Base-by-base conservation (phyloP, 192 early-diverging fungal species). In the Coemansia sp. region DNA sequence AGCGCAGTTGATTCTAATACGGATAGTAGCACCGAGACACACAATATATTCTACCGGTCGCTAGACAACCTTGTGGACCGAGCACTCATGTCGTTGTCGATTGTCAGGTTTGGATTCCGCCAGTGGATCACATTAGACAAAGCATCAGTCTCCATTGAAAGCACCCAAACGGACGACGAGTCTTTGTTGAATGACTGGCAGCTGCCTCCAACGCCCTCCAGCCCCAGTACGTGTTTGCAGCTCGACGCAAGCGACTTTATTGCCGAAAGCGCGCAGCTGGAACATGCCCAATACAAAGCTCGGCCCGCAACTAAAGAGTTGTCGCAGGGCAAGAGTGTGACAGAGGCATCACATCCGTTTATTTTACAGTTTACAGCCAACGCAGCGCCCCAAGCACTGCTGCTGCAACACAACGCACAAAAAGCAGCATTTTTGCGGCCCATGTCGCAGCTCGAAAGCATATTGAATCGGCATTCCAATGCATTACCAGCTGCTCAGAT, bases 81-180 rank as follows among this genome's bases (percentile, higher is more conserved):
- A 5, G 78, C 69, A 21, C 59, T 81, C 29, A 60, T 75, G 32
- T 69, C 69, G 17, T 41, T 81, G 48, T 81, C 78, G 12, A 73
- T 81, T 10, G 78, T 81, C 19, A 41, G 78, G 29, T 81, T 81
- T 37, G 78, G 78, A 0, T 67, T 75, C 32, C 66, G 65, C 2
- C 78, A 81, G 55, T 81, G 78, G 78, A 68, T 81, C 38, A 59
- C 69, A 24, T 43, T 75, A 7, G 60, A 63, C n/a, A 58, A 55
- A 9, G 38, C 23, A 5, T 22, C 50, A 62, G 49, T 52, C 2
- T 39, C 22, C 32, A 43, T n/a, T 10, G 14, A 39, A 5, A 15
- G 41, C 19, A 32, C 27, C 2, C 9, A 7, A 5, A 22, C 57
- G 10, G 35, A 39, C 21, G 61, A 22, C 43, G 21, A 8, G 23